phyloP scores from a whole-genome alignment of 768 basidiomycete species.

The Tulasnella sp. region DNA sequence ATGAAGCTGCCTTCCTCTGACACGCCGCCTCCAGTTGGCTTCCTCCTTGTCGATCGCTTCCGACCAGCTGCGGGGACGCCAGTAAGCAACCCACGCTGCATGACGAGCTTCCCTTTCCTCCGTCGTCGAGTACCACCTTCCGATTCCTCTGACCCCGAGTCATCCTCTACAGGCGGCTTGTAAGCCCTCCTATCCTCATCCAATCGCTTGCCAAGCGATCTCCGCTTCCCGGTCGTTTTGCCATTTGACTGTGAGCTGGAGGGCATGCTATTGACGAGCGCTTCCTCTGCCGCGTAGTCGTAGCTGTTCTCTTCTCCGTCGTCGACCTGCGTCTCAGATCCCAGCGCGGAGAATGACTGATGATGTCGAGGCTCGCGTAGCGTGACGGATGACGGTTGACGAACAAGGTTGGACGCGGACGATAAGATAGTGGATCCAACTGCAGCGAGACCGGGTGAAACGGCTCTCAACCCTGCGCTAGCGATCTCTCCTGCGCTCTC shows the following conservation, averaged over 20 bases:
- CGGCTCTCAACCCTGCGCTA: constrained; percentile 3
- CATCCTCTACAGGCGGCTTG: constrained; percentile 53
- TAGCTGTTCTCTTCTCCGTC: constrained; percentile 37
- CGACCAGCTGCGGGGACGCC: background rate
- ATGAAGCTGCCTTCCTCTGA: constrained; percentile 10
- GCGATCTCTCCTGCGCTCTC: background rate
- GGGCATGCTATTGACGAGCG: constrained; percentile 19
- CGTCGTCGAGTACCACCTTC: constrained; percentile 44
- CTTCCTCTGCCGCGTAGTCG: constrained; percentile 70
- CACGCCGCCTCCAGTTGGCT: background rate
- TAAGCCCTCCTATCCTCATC: constrained; percentile 69
- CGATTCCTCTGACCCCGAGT: constrained; percentile 46
- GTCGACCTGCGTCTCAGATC: background rate
- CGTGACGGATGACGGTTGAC: background rate
- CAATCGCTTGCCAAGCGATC: constrained; percentile 27
- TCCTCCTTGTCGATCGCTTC: background rate
- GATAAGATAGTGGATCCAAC: background rate
- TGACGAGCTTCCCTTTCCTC: constrained; percentile 28
- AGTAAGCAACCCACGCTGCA: constrained; percentile 38
- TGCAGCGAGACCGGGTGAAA: background rate
- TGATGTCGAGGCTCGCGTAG: constrained; percentile 2
- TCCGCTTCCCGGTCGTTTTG: constrained; percentile 8
- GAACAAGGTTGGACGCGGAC: background rate
- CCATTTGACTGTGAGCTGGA: background rate
- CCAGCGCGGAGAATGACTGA: background rate